Evolutionary conservation across 345 rosid genomes (phyloP), one percentile per base, ranked within the genome.

Genomic region (Arabidopsis thaliana): DNA sequence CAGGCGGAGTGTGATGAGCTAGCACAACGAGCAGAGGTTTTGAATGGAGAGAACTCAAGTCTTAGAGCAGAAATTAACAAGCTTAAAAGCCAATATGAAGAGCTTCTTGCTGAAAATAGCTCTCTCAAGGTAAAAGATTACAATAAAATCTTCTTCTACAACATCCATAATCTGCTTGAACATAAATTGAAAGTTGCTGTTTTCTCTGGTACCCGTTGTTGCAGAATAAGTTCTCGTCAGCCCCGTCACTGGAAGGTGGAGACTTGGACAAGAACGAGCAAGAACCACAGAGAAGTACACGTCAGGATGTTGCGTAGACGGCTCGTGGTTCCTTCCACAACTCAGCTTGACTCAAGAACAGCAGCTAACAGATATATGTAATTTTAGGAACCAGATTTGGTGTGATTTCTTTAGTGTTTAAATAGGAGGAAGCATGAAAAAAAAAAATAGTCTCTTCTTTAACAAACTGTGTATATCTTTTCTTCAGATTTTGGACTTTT

Each of bases 1-100:
- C 78, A 94, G 97, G 99, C 96, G 28, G 99, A 95, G 80, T 95
- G 97, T 61, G 99, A 95, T 55, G 97, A 90, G 81, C 86, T 95
- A 53, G 97, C 99, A 6, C 91, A 90, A 71, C 85, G 87, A 51
- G 97, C 99, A 25, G 97, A 90, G 4, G 82, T 74, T 52, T 83
- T 92, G 72, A 87, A 87, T 81, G 97, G 85, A 77, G 99, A 95
- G 78, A 92, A 95, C 84, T 78, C 85, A 52, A 83, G 64, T 81
- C 89, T 95, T 48, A 83, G 90, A 83, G 86, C 91, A 75, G 98
- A 94, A 71, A 85, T 91, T 24, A 87, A 57, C 77, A 87, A 79
- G 46, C 83, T 91, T 74, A 89, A 85, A 85, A 80, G 85, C 12
- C 87, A 87, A 52, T 88, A 85, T 16, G 94, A 89, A 65, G 86